These are phyloP conservation scores for Neodidymelliopsis sp. DNA, from an alignment of 2,329 filamentous ascomycete species.

Conservation along the genomic window DNA sequence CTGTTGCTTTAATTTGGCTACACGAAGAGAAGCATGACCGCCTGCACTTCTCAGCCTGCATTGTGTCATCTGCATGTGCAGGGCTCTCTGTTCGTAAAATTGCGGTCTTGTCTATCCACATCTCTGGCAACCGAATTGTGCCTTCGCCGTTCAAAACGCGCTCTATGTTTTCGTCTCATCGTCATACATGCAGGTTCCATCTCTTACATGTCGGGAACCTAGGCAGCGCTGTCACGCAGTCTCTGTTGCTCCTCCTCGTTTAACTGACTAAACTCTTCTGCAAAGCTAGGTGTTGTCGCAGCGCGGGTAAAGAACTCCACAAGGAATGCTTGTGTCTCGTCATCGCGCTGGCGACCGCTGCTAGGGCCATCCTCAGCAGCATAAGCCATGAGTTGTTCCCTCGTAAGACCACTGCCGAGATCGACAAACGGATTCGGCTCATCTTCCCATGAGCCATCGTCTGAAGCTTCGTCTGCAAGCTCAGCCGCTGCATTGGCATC, in stretches of 20 bases:
- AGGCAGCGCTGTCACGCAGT: slow-evolving; percentile 50
- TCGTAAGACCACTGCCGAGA: slow-evolving; percentile 64
- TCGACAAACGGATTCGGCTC: slow-evolving; percentile 76
- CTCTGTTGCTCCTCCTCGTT: slow-evolving; percentile 63
- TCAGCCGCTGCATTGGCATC: slow-evolving; percentile 67
- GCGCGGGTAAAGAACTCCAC: slow-evolving; percentile 77
- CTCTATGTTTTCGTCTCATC: background rate
- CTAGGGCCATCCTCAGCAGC: slow-evolving; percentile 62
- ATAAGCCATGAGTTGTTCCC: slow-evolving; percentile 79
- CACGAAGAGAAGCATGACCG: slow-evolving; percentile 1
- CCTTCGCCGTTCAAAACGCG: background rate
- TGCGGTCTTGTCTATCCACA: slow-evolving; percentile 6
- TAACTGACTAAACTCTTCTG: slow-evolving; percentile 62
- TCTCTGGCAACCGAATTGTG: background rate
- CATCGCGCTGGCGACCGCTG: slow-evolving; percentile 72
- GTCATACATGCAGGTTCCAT: background rate
- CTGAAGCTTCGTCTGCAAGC: slow-evolving; percentile 73
- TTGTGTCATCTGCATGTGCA: background rate
- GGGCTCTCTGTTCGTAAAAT: background rate
- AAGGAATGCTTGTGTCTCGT: slow-evolving; percentile 88
- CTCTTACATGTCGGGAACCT: background rate
- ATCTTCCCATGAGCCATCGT: slow-evolving; percentile 77
- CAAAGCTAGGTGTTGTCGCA: slow-evolving; percentile 62
- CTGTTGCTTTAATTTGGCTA: background rate
- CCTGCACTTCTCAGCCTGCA: slow-evolving; percentile 9